Conservation (phyloP, 805 yeast species). For the Myxozyma lipomycoides region DNA sequence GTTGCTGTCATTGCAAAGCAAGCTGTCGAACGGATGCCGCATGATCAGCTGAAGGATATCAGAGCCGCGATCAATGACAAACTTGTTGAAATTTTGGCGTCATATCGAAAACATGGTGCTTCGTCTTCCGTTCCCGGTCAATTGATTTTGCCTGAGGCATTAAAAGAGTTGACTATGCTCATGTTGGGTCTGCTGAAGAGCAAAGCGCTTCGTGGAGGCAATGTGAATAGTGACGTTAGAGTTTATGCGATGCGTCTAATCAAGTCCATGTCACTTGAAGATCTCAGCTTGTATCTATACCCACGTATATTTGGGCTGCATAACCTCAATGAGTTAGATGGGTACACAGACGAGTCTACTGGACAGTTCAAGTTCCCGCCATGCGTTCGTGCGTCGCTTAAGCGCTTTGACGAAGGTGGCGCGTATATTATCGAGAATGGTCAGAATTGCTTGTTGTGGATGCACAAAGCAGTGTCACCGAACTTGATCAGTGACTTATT, state of each 20-base stretch:
- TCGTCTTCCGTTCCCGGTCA: conserved; percentile 49
- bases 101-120: conserved; percentile 50
- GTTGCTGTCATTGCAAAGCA: conserved; percentile 46
- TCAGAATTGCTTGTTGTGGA: conserved; percentile 52
- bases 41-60: conserved; percentile 42
- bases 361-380: conserved; percentile 49
- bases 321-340: conserved; percentile 55
- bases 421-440: conserved; percentile 78
- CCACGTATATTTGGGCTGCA: conserved; percentile 79
- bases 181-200: conserved; percentile 67
- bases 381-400: conserved; percentile 45
- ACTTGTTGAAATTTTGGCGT: conserved; percentile 53
- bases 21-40: conserved; percentile 26
- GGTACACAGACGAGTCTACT: conserved; percentile 37
- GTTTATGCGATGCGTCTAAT: conserved; percentile 52
- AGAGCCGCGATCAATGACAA: conserved; percentile 53
- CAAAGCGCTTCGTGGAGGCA: conserved; percentile 52
- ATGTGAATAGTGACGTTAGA: conserved; percentile 59
- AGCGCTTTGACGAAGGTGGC: conserved; percentile 56
- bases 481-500: conserved; percentile 68
- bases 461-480: conserved; percentile 66
- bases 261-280: conserved; percentile 51
- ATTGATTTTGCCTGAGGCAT: conserved; percentile 74
- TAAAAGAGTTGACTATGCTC: conserved; percentile 65
- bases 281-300: conserved; percentile 62